Evolutionary conservation across 257 asterid species (phyloP).

Genomic region (Jaltomata sinuosa): DNA sequence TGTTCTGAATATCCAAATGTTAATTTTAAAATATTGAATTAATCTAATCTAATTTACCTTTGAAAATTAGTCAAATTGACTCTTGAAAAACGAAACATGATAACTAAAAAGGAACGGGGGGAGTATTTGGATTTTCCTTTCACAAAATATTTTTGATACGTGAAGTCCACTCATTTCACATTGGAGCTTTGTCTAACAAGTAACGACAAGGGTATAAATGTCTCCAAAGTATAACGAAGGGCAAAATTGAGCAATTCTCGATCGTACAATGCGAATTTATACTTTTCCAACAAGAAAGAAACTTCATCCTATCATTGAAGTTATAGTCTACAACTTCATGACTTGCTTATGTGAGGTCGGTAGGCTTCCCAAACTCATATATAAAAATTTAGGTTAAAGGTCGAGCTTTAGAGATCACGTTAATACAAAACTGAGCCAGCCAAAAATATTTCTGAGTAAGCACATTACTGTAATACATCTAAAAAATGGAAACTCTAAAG

Average conservation of each 20-base stretch:
- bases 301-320: too few relatives aligned
- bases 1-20: too few relatives aligned
- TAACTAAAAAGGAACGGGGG: too few relatives aligned
- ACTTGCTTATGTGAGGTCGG: not conserved
- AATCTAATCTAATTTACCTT: too few relatives aligned
- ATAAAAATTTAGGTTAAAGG: not conserved
- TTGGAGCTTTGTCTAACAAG: not conserved
- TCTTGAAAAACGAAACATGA: too few relatives aligned
- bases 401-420: not conserved
- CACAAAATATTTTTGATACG: not conserved
- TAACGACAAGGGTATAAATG: too few relatives aligned
- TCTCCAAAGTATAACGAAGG: not conserved
- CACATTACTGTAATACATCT: not conserved
- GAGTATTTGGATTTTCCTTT: not conserved
- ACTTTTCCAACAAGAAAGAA: too few relatives aligned
- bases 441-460: not conserved
- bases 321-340: not conserved
- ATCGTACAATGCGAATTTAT: too few relatives aligned
- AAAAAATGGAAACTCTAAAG: not conserved
- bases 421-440: not conserved
- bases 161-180: not conserved
- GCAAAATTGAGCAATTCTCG: not conserved
- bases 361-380: not conserved
- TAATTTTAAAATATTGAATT: too few relatives aligned
- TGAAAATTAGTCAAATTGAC: too few relatives aligned